Evolutionary conservation across 352 stramenopile genomes (phyloP), one percentile per base, ranked within the genome.

Genomic region (Phytophthora uliginosa): DNA sequence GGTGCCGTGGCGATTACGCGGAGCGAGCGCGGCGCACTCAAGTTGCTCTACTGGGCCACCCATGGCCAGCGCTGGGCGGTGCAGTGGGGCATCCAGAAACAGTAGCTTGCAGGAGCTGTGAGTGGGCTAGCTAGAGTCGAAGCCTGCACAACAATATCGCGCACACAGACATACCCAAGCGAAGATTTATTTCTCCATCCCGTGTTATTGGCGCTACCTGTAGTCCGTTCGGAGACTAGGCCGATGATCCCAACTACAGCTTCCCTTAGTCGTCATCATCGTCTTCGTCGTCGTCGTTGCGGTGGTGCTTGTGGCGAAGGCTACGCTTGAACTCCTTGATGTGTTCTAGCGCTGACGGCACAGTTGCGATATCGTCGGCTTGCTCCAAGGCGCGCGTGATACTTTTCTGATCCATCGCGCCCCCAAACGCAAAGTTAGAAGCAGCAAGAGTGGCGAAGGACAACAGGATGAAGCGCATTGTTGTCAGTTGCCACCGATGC

Each of bases 51-150:
- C 66, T 94, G 86, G 86, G 74, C 81, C 17, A 90, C 83, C 0
- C 59, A 87, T 12, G 86, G 86, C 17, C 77, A 63, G 18, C 47
- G 62, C 42, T 94, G 86, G 86, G 72, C 48, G 22, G 62, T 24
- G 18, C 68, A 69, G 33, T 92, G 84, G 84, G 79, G 86, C 70
- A 81, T 92, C 60, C 84, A 91, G 71, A 90, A 89, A 91, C n/a
- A 58, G 56, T 18, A 78, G 70, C 7, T 56, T 93, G 0, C 79
- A 85, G 45, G 84, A 93, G 40, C 65, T 93, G 84, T 91, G 66
- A 60, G 84, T 70, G 51, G 26, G 7, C 56, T 22, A 31, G 26
- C 26, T 31, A 31, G 26, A 31, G 3, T 31, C 26, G 26, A 31
- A 31, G 26, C 26, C 26, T 31, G 26, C 26, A 31, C 26, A 31